Evolutionary conservation across 805 yeast genomes (phyloP).

Genomic region (Diddensiella caesifluorescens): DNA sequence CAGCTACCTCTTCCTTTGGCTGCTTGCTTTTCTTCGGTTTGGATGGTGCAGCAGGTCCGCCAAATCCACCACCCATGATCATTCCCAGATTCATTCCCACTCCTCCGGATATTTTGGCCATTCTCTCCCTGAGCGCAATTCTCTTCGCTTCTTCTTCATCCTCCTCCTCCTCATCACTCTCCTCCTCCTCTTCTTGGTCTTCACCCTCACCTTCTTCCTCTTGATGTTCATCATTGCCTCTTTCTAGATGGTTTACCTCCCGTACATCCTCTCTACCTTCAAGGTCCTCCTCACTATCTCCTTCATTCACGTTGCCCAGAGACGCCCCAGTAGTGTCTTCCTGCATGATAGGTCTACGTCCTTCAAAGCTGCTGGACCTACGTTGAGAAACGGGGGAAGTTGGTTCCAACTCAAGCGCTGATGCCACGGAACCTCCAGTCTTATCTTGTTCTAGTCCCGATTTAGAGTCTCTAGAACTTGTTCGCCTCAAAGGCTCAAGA

Average conservation of each 20-base stretch:
- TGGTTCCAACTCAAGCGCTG: conserved; percentile 3
- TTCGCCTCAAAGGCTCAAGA: conserved; percentile 6
- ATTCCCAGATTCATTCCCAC: conserved; percentile 41
- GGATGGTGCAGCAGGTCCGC: conserved; percentile 30
- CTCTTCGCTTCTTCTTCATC: conserved; percentile 55
- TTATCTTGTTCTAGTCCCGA: conserved; percentile 3
- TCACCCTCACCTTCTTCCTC: conserved; percentile 27
- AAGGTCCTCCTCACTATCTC: not conserved
- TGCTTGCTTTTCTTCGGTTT: conserved; percentile 28
- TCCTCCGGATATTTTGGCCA: conserved; percentile 94
- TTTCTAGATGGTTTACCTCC: not conserved
- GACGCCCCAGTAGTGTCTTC: not conserved
- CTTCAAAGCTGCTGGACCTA: conserved; percentile 8
- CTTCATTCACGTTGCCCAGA: not conserved
- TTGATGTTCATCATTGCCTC: conserved; percentile 9
- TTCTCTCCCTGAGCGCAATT: conserved; percentile 76
- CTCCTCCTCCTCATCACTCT: conserved; percentile 32
- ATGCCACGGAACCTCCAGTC: conserved; percentile 14
- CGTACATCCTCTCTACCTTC: not conserved
- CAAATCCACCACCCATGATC: conserved; percentile 27
- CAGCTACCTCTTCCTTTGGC: conserved; percentile 22
- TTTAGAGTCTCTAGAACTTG: conserved; percentile 8
- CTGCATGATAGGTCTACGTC: not conserved
- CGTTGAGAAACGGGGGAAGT: not conserved
- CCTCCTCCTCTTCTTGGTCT: conserved; percentile 30